phyloP scores from a whole-genome alignment of 2,329 filamentous ascomycete genomes.

The Fusarium liriodendri region DNA sequence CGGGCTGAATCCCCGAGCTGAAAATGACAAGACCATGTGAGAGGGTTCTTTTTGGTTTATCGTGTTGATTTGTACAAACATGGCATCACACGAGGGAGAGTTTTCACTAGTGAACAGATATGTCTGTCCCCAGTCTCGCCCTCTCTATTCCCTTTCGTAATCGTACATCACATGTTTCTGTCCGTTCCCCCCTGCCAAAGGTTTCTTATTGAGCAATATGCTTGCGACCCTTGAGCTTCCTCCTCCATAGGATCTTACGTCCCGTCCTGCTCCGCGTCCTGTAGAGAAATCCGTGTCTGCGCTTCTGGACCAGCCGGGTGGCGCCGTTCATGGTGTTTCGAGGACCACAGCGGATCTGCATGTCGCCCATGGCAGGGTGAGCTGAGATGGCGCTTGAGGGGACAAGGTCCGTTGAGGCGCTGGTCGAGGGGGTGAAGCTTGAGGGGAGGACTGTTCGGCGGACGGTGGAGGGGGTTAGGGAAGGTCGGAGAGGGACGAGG shows the following conservation, averaged over 20 bases:
- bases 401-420: conserved; percentile 57
- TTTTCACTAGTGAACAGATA: neutral
- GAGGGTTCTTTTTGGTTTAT: conserved; percentile 14
- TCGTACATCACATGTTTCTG: conserved; percentile 35
- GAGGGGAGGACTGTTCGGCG: conserved; percentile 45
- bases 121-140: conserved; percentile 7
- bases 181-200: neutral
- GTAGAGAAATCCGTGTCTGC: conserved; percentile 67
- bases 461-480: conserved; percentile 50
- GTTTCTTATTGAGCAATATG: conserved; percentile 43
- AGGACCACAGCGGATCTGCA: conserved; percentile 69
- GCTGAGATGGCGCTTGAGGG: conserved; percentile 59
- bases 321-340: conserved; percentile 67
- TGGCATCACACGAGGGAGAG: conserved; percentile 31
- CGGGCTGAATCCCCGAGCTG: conserved; percentile 13
- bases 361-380: conserved; percentile 62
- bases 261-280: conserved; percentile 63
- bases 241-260: conserved; percentile 62
- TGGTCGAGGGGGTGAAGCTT: conserved; percentile 46
- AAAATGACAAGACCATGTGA: neutral
- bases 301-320: conserved; percentile 68
- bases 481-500: conserved; percentile 63
- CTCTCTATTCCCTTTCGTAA: conserved; percentile 26
- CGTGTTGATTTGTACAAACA: conserved; percentile 35
- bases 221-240: conserved; percentile 64